phyloP scores from a whole-genome alignment of 192 early-diverging fungal genomes.

The Entrophospora sp. region DNA sequence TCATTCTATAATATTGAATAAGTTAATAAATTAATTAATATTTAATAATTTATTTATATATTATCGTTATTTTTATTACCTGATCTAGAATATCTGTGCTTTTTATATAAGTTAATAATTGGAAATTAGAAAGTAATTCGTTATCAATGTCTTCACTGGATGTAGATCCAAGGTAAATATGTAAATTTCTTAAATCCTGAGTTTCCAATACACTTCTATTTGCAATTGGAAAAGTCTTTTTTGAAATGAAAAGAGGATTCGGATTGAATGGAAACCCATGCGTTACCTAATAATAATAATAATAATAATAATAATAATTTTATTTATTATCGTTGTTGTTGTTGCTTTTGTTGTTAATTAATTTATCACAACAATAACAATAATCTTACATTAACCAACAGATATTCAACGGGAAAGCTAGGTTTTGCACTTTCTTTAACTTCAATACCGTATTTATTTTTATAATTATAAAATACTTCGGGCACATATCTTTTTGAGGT shows the following conservation, averaged over 20 bases:
- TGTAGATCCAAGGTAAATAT: conserved; percentile 37
- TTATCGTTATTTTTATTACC: background rate
- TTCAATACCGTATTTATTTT: conserved; percentile 84
- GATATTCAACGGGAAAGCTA: conserved; percentile 93
- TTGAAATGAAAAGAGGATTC: conserved; percentile 62
- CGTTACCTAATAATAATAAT: conserved; percentile 53
- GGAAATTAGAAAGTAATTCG: conserved; percentile 71
- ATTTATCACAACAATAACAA: conserved; percentile 4
- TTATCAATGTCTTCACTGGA: conserved; percentile 32
- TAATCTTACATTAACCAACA: conserved; percentile 76
- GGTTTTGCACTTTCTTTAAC: conserved; percentile 90
- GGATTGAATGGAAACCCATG: conserved; percentile 85
- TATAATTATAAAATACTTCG: conserved; percentile 94
- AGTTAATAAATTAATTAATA: background rate
- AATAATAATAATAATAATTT: background rate
- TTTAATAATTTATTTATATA: background rate
- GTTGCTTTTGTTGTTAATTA: background rate
- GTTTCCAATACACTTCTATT: conserved; percentile 56
- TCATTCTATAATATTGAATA: conserved; percentile 32
- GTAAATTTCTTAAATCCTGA: conserved; percentile 52
- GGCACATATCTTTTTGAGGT: conserved; percentile 79
- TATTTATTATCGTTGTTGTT: too few species aligned
- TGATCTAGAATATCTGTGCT: conserved; percentile 56
- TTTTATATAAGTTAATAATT: conserved; percentile 66
- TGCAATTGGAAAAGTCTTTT: conserved; percentile 59